Evolutionary conservation across 2,329 filamentous ascomycete species (phyloP), one percentile per base, ranked within the genome.

Genomic region (Aspergillus bombycis): DNA sequence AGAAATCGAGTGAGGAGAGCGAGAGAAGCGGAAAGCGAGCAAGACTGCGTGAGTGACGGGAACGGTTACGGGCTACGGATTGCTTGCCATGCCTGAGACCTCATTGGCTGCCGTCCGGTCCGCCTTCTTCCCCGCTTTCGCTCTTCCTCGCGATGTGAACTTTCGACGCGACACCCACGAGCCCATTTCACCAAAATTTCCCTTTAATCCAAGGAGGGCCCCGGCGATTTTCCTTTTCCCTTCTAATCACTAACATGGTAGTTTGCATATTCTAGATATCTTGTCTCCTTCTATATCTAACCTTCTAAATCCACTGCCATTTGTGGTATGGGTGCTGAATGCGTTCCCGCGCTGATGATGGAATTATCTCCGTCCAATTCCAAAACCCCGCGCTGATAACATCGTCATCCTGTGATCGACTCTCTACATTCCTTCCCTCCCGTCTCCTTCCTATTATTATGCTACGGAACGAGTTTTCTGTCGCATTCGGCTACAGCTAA

Each of bases 1-100:
- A 72, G 72, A 66, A 69, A 70, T 65, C 65, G 65, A 62, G 41
- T 19, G 74, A 77, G 65, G 65, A 64, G 68, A 70, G 62, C 63
- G 68, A 60, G 66, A 65, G 66, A 61, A 69, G 70, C 63, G 69
- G 70, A 71, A 70, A 67, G 67, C 67, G 65, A 68, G 63, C 61
- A 61, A 71, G 63, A 59, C 43, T 56, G 43, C 62, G 45, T 41
- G 58, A 63, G 36, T 48, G 62, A 61, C 62, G 62, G 62, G 56
- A 60, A 60, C 58, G 58, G 58, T 50, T 30, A 52, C 58, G 58
- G 58, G 28, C 43, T 21, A 52, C 48, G 36, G 48, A 38, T n/a
- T 55, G 19, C n/a, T 23, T 58, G 38, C 56, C 43, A 57, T 45
- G 32, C 55, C 38, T 10, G n/a, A 43, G 36, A 38, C 16, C 26